Evolutionary conservation across 2,329 filamentous ascomycete genomes (phyloP), one percentile per base, ranked within the genome.

Genomic region (Thermothelomyces thermophilus): DNA sequence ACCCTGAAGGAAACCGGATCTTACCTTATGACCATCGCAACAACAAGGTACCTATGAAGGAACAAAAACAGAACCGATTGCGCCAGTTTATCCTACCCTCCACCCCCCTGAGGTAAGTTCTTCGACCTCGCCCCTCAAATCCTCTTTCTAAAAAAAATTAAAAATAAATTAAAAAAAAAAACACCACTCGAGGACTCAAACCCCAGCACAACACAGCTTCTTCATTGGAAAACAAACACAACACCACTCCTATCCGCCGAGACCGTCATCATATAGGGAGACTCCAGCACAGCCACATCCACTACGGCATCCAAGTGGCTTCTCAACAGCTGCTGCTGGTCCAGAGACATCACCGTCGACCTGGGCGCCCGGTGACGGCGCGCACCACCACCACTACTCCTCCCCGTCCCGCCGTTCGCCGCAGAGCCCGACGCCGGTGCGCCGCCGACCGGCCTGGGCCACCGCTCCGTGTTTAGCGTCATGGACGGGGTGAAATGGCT

Each of bases 221-320:
- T n/a, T 58, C 34, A 77, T 58, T 75, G 72, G 63, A 84, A 95
- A 46, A 96, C 83, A 74, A 93, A 95, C 40, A 97, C 82, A 65
- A 91, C 84, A 0, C 93, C 93, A 34, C 84, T 87, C 60, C 91
- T 76, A 72, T 98, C 93, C 47, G 86, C 90, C 58, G 87, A 94
- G 43, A 97, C 76, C 30, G 90, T 86, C 88, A 97, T 96, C 4
- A 86, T 86, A 66, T 95, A 96, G 20, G 93, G 93, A 56, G 80
- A 76, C 71, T 96, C 89, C 58, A 98, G 68, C 62, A 97, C 71
- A n/a, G 86, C 86, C 58, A 96, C 83, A 69, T 97, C 91, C 62
- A 87, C 79, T 52, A 98, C 83, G 3, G 83, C 83, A 68, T 98
- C 93, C 61, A 96, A 68, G 69, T 98, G 93, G 51, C 85, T 88